phyloP scores from a whole-genome alignment of 2,329 filamentous ascomycete genomes.

The Venturia pyrina region DNA sequence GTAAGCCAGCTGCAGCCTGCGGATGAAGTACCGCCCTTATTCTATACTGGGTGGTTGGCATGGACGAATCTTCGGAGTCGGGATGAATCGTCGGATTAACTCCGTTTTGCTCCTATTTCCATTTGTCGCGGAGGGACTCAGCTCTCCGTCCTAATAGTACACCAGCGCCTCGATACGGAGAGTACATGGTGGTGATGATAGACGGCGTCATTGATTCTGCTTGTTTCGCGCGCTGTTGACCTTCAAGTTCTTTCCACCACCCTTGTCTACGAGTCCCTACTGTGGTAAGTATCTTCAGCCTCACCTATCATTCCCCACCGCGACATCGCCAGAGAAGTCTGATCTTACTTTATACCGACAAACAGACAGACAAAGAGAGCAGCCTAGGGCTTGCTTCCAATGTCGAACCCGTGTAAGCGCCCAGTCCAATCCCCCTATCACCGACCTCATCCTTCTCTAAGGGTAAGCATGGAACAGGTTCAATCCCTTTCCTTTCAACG shows the following conservation, averaged over 20 bases:
- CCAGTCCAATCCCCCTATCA: neutral
- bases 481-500: no score
- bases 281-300: no score
- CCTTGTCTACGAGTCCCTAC: no score
- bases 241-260: no score
- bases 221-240: no score
- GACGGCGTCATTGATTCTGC: conserved; percentile 1
- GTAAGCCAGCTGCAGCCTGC: neutral
- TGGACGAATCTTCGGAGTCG: neutral
- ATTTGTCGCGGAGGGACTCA: neutral
- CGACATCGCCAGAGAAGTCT: no score
- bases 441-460: neutral
- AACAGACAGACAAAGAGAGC: neutral
- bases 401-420: neutral
- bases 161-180: neutral
- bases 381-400: neutral
- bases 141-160: neutral
- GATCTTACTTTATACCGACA: no score
- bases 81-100: neutral
- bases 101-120: conserved; percentile 4
- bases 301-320: no score
- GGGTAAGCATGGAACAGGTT: no score
- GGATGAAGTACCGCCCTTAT: neutral
- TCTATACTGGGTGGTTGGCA: neutral
- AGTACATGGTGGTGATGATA: neutral